Evolutionary conservation across 495 filamentous ascomycete species (phyloP).

Genomic region (Trichoderma reesei): DNA sequence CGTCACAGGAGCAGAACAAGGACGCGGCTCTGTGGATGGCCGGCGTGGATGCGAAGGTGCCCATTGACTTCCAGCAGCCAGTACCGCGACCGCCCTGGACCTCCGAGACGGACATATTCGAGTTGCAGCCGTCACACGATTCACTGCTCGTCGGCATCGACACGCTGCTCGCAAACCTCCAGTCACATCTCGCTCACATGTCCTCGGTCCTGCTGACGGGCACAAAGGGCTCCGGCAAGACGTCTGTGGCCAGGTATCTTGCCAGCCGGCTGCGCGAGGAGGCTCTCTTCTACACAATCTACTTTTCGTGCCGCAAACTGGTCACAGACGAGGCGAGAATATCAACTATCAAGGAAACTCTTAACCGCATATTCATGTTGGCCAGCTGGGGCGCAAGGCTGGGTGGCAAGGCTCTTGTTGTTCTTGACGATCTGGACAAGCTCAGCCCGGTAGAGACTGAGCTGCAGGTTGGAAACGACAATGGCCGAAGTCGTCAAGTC

Average conservation of each 20-base stretch:
- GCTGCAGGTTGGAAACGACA: slow-evolving; percentile 82
- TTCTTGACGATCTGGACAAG: slow-evolving; percentile 88
- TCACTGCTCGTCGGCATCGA: slow-evolving; percentile 82
- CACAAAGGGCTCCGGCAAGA: slow-evolving; percentile 83
- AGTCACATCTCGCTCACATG: slow-evolving; percentile 63
- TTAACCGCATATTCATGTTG: slow-evolving; percentile 72
- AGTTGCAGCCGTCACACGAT: slow-evolving; percentile 40
- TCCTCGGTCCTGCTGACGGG: slow-evolving; percentile 86
- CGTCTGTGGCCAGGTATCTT: slow-evolving; percentile 52
- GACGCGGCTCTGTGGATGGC: slow-evolving; percentile 59
- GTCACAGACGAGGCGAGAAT: slow-evolving; percentile 82
- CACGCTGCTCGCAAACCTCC: slow-evolving; percentile 55
- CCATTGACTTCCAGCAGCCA: slow-evolving; percentile 61
- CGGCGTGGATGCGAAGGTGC: slow-evolving; percentile 60
- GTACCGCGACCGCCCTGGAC: slow-evolving; percentile 50
- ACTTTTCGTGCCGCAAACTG: slow-evolving; percentile 73
- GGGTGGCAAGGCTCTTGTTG: slow-evolving; percentile 69
- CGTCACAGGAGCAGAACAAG: slow-evolving; percentile 35
- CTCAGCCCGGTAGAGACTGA: slow-evolving; percentile 89
- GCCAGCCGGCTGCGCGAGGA: slow-evolving; percentile 55
- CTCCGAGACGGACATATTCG: slow-evolving; percentile 34
- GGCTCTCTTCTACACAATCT: slow-evolving; percentile 63
- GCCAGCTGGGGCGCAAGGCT: slow-evolving; percentile 83
- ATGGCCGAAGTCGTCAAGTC: slow-evolving; percentile 80
- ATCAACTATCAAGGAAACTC: slow-evolving; percentile 78